Percentiles rank a stretch among this genome's conserved stretches.
Evolutionary conservation across 2,329 filamentous ascomycete genomes (phyloP).

Genomic region (Talaromyces sp.): DNA sequence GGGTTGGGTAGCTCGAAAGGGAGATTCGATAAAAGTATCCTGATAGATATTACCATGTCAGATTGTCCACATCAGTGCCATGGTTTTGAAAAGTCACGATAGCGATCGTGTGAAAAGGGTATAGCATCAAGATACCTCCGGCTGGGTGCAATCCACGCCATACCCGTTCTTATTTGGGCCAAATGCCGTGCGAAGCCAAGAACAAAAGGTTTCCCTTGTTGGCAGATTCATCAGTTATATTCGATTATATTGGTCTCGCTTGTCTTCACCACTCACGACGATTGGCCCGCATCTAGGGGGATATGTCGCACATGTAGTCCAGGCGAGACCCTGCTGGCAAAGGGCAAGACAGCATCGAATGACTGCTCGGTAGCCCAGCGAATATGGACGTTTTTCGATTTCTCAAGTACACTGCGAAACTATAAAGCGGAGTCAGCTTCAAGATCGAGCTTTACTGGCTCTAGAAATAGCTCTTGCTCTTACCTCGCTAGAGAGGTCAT

Average conservation of each 20-base stretch:
- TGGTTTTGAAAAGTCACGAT: no score
- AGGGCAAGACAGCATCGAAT: slow-evolving; percentile 67
- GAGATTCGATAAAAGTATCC: slow-evolving; percentile 65
- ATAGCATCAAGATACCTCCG: slow-evolving; percentile 43
- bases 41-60: slow-evolving; percentile 25
- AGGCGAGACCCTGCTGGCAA: slow-evolving; percentile 73
- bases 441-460: not conserved
- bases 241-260: not conserved
- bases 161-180: slow-evolving; percentile 34
- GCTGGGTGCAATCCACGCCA: slow-evolving; percentile 58
- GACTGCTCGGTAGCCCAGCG: slow-evolving; percentile 69
- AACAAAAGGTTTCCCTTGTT: slow-evolving; percentile 58
- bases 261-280: slow-evolving; percentile 33
- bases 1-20: slow-evolving; percentile 60
- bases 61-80: not conserved
- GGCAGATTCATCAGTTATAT: slow-evolving; percentile 6
- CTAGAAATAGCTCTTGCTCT: not conserved
- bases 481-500: slow-evolving; percentile 73
- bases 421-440: slow-evolving; percentile 28
- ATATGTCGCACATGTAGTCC: slow-evolving; percentile 82
- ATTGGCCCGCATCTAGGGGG: slow-evolving; percentile 48
- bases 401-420: slow-evolving; percentile 64
- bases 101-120: not conserved
- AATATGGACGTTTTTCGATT: slow-evolving; percentile 73
- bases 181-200: slow-evolving; percentile 61